Evolutionary conservation across 352 stramenopile species (phyloP), one percentile per base, ranked within the genome.

Genomic region (Phytophthora europaea): DNA sequence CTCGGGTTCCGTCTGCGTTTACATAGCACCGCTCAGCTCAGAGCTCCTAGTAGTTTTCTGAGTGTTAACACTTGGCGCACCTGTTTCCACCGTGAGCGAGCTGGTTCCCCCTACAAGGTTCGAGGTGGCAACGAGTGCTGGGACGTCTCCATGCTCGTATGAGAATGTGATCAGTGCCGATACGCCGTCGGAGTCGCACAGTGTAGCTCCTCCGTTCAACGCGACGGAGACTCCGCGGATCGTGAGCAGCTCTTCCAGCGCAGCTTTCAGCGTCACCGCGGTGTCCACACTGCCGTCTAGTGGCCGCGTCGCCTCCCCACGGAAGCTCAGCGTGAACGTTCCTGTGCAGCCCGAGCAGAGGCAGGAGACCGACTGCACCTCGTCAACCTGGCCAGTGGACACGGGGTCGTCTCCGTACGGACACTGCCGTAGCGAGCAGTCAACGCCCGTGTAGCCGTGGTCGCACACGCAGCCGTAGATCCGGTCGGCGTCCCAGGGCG

Each of bases 401-500:
- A 91, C 70, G 18, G 91, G 93, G 59, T 98, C 92, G 65, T 98
- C 94, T 28, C 94, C 94, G 55, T 83, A 89, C 22, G 89, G 85
- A 81, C 95, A 99, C 61, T 88, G 81, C 26, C 85, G 78, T 61
- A 87, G 74, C 5, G 85, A 90, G 83, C 96, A 99, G 72, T 95
- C 91, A 6, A 90, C 82, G 6, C 95, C 95, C 8, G 76, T 81
- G 82, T 95, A 99, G 31, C 94, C 94, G 33, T 85, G 72, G 74
- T 99, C 94, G 67, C 95, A 99, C 33, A 95, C 77, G 58, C 93
- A 98, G 55, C 88, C 88, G 45, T 88, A 83, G 34, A 98, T 93
- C 28, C 88, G 84, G 31, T 94, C 78, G 6, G 93, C 92, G 66
- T 98, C 93, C 93, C 93, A 98, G 0, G 76, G 75, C 16, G 81